A percentile compares a stretch with the other conserved stretches of the same genome.
Conservation (phyloP, 148 eudicot species). For the Fagopyrum tataricum region DNA sequence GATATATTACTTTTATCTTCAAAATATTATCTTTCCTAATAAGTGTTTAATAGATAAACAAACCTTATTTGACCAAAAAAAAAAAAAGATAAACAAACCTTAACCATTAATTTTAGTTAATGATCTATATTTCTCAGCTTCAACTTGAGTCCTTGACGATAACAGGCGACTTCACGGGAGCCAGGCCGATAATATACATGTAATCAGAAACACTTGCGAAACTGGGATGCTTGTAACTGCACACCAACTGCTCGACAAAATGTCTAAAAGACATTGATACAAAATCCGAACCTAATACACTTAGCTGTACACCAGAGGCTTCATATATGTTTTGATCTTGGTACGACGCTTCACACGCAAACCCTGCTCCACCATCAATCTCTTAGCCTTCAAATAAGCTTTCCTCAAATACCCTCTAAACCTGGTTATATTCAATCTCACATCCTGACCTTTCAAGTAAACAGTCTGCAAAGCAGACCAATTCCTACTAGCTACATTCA, state of each 20-base stretch:
- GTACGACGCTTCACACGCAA: slow-evolving; percentile 8
- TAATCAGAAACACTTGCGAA: neutral
- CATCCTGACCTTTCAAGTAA: slow-evolving; percentile 38
- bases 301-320: neutral
- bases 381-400: slow-evolving; percentile 37
- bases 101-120: too few relatives aligned
- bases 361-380: slow-evolving; percentile 23
- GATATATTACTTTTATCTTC: too few relatives aligned
- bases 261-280: neutral
- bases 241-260: slow-evolving; percentile 1
- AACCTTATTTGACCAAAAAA: too few relatives aligned
- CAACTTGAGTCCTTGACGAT: too few relatives aligned
- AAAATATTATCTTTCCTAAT: too few relatives aligned
- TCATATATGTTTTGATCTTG: slow-evolving; percentile 6
- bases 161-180: too few relatives aligned
- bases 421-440: slow-evolving; percentile 27
- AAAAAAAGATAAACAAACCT: too few relatives aligned
- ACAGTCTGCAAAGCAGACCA: slow-evolving; percentile 34
- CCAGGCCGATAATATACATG: too few relatives aligned
- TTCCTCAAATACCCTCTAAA: slow-evolving; percentile 27
- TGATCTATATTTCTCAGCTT: too few relatives aligned
- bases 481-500: slow-evolving; percentile 22
- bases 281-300: neutral
- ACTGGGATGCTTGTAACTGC: neutral
- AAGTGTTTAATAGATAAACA: too few relatives aligned